These are phyloP conservation scores for Hippophae tibetana DNA, from an alignment of 306 rosid genomes.

Conservation along the genomic window DNA sequence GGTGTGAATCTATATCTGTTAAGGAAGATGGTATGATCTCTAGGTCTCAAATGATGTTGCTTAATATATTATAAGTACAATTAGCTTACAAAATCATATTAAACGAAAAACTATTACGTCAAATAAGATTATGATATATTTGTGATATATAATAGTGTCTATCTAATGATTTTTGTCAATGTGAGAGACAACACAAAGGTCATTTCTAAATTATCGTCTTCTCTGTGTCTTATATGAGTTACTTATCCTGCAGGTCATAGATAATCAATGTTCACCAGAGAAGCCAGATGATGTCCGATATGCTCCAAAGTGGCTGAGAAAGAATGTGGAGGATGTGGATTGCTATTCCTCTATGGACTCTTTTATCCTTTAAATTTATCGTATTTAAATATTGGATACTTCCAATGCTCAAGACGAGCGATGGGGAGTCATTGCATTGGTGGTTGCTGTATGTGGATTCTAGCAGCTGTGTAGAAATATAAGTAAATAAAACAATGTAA, in stretches of 20 bases:
- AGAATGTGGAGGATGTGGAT: constrained; percentile 52
- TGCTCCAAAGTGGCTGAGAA: constrained; percentile 54
- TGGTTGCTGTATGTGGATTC: constrained; percentile 71
- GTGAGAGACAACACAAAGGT: too few species aligned
- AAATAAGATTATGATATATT: too few species aligned
- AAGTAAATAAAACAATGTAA: constrained; percentile 28
- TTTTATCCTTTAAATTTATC: constrained; percentile 43
- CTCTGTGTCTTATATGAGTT: not conserved
- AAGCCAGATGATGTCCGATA: constrained; percentile 51
- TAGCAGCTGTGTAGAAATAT: constrained; percentile 41
- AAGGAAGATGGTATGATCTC: too few species aligned
- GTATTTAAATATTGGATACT: constrained; percentile 14
- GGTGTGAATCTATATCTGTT: too few species aligned
- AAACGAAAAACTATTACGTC: too few species aligned
- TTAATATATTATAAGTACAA: too few species aligned
- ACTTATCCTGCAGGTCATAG: constrained; percentile 58
- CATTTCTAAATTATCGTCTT: too few species aligned
- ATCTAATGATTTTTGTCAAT: too few species aligned
- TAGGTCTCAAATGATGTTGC: too few species aligned
- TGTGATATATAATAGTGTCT: too few species aligned
- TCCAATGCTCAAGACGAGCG: constrained; percentile 36
- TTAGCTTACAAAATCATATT: too few species aligned
- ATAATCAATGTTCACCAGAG: constrained; percentile 74
- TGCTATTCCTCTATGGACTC: constrained; percentile 51
- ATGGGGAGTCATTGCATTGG: constrained; percentile 23